Base-by-base conservation (phyloP, 306 rosid species). In the Carpinus fangiana region DNA sequence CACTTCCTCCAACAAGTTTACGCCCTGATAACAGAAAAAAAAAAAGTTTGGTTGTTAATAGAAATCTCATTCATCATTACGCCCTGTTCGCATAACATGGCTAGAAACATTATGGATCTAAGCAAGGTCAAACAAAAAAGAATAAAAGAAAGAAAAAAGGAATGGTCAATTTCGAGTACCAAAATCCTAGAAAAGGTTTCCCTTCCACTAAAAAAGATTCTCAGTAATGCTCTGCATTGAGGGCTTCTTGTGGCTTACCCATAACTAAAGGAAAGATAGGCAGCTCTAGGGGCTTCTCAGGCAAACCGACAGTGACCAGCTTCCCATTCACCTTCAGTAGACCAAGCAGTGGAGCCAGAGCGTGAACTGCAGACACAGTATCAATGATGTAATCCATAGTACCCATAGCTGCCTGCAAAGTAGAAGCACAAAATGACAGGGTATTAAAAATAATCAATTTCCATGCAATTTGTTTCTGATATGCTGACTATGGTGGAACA, bases 271-370 rank as follows among this genome's bases (percentile, higher is more conserved):
- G 86, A 78, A 84, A 82, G 73, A 92, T 34, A 47, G 98, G 90
- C 62, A 94, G 84, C 84, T 92, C 92, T 23, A 94, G 90, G 1
- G 97, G 96, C 90, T 87, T 90, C 68, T 52, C 48, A 43, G 97
- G 97, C 82, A 92, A 86, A 76, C 97, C 98, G 8, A 94, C 80
- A 56, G 89, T 84, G 75, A 92, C 68, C 84, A 94, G 86, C 76
- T 94, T 94, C 75, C 97, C 98, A 50, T 94, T 92, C 78, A 94
- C 52, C 89, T 92, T 94, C 84, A 94, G 87, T 12, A 94, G 90
- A 79, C 87, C 86, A 51, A 94, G 83, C 71, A 94, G 79, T 23
- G 96, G 93, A 69, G 71, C 60, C 31, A 94, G 89, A 31, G 97
- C 70, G 81, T 94, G 98, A 74, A 81, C 85, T 20, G 94, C 97